Evolutionary conservation across 139 green algal genomes (phyloP), one percentile per base, ranked within the genome.

Genomic region (Haematococcus sp.): DNA sequence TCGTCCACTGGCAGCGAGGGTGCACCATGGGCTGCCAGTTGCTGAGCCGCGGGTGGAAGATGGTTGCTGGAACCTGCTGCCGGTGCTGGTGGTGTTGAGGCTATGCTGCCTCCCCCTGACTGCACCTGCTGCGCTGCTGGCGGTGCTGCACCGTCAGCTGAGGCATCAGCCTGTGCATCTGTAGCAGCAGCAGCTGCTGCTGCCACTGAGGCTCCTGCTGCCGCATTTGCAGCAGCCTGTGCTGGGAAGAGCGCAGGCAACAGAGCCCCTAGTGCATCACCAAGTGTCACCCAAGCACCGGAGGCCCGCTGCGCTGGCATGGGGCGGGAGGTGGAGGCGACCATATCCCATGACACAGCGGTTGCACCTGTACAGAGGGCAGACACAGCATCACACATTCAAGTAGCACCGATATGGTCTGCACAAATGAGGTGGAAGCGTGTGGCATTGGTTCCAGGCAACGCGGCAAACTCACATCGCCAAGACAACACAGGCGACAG

Each of bases 281-380:
- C 74, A 25, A 88, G 56, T 35, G 71, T 76, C 49, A 76, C 69
- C n/a, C 28, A 60, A 20, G 34, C 70, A 25, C 81, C 78, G 46
- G 79, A 74, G 11, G 75, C 34, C 23, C 59, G 68, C 5, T 52
- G 40, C 4, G 70, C 67, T 2, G 73, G 63, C 16, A 79, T 35
- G 2, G 77, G 77, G 16, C 83, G 68, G 19, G 74, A 84, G 25
- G 71, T 88, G 66, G 25, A 71, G 27, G 49, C 49, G 4, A 75
- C 70, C 28, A 64, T 52, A 20, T 81, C 79, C 83, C 83, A 83
- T 32, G 49, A 7, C 7, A 49, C 40, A 7, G 40, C 11, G 7
- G 40, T 19, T 35, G 72, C 28, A 4, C 20, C 32, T 44, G 69
- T n/a, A 43, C 22, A 5, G 7, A 59, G 54, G 22, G 28, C 54